Conservation (phyloP, 805 yeast species). For the Saccharomycopsis oosterbeekiorum region DNA sequence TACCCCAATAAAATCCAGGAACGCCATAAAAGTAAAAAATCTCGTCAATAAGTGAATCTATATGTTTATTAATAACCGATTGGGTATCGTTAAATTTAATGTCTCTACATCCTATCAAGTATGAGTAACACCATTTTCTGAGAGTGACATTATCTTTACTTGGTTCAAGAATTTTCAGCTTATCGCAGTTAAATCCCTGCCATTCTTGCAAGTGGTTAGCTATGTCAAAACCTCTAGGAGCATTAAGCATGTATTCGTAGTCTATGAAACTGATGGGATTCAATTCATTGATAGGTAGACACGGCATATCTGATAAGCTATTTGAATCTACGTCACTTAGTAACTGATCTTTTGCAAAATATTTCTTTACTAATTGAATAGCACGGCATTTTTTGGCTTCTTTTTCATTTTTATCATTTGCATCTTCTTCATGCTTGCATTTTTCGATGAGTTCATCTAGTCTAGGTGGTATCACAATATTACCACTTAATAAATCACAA, state of each 20-base stretch:
- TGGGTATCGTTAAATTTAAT: background rate
- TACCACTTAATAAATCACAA: conserved; percentile 67
- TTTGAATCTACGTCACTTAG: background rate
- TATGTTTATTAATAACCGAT: conserved; percentile 20
- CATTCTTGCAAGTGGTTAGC: conserved; percentile 71
- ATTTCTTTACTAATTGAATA: background rate
- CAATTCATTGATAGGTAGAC: conserved; percentile 1
- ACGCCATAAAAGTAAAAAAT: conserved; percentile 56
- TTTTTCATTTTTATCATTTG: too few species aligned
- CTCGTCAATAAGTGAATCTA: conserved; percentile 43
- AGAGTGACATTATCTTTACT: conserved; percentile 32
- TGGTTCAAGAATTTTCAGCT: conserved; percentile 48
- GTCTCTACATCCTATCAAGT: conserved; percentile 28
- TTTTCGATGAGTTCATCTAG: conserved; percentile 6
- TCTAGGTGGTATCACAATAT: conserved; percentile 49
- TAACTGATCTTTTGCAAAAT: background rate
- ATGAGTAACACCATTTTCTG: conserved; percentile 49
- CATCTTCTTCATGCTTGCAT: background rate
- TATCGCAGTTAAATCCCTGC: conserved; percentile 74
- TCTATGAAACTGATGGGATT: conserved; percentile 53
- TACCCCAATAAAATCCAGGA: conserved; percentile 81
- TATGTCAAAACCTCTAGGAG: conserved; percentile 65
- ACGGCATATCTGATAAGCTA: background rate
- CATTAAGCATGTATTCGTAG: conserved; percentile 63
- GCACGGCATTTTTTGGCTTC: background rate